Evolutionary conservation across 1,139 yeast genomes (phyloP).

Genomic region (Geotrichum europaeum): DNA sequence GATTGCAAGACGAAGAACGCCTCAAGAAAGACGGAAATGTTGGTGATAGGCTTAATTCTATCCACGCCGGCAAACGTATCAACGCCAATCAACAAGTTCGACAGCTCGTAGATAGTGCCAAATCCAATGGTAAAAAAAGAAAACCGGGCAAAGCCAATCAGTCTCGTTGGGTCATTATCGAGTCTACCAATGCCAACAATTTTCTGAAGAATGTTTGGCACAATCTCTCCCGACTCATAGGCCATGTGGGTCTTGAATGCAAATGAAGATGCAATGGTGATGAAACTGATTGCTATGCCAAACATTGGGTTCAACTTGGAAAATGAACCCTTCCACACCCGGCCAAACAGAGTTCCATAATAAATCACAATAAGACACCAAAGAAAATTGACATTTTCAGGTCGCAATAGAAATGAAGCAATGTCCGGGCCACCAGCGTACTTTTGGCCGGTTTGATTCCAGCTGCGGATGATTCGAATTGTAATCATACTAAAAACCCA

Average conservation of each 20-base stretch:
- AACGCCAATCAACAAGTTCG: conserved; percentile 22
- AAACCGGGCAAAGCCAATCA: conserved; percentile 30
- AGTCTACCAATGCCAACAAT: conserved; percentile 27
- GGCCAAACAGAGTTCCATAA: conserved; percentile 30
- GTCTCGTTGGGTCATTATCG: conserved; percentile 22
- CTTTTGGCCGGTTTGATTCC: conserved; percentile 92
- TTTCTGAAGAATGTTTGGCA: conserved; percentile 40
- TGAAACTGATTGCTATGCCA: conserved; percentile 41
- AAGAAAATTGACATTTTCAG: conserved; percentile 30
- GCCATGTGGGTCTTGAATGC: conserved; percentile 57
- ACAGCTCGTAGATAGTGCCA: conserved; percentile 27
- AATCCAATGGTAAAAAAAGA: conserved; percentile 29
- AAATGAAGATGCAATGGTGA: conserved; percentile 40
- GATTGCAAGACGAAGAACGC: conserved; percentile 66
- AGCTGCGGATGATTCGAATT: conserved; percentile 63
- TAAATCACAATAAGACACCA: conserved; percentile 50
- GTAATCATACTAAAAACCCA: conserved; percentile 38
- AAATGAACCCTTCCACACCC: conserved; percentile 28
- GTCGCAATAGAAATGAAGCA: conserved; percentile 23
- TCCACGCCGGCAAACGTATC: conserved; percentile 14
- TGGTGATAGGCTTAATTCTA: conserved; percentile 36
- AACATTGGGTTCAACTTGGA: conserved; percentile 26
- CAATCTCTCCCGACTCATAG: conserved; percentile 46
- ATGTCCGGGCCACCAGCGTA: conserved; percentile 49
- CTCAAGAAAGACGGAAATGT: conserved; percentile 43